phyloP scores from a whole-genome alignment of 108 stramenopile genomes.

The Licmophora abbreviata region DNA sequence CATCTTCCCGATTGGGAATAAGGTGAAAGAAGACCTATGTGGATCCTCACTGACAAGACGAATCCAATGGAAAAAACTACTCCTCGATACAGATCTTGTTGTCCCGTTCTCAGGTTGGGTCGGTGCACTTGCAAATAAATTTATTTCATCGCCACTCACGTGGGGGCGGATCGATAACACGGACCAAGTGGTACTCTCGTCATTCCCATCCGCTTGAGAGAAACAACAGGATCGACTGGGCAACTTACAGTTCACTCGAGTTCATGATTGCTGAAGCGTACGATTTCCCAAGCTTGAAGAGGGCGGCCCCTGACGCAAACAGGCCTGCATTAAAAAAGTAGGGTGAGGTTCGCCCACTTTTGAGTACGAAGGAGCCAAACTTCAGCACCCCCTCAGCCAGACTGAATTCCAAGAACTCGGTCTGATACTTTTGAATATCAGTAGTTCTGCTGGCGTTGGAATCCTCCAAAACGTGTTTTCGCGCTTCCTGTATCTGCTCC shows the following conservation, averaged over 20 bases:
- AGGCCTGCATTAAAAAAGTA: slow-evolving; percentile 99
- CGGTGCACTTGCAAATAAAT: slow-evolving; percentile 41
- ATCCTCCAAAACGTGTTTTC: neutral
- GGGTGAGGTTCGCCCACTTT: slow-evolving; percentile 94
- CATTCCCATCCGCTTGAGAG: slow-evolving; percentile 27
- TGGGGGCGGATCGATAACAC: slow-evolving; percentile 80
- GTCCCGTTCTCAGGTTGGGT: slow-evolving; percentile 17
- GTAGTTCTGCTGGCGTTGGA: neutral
- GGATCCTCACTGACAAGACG: slow-evolving; percentile 35
- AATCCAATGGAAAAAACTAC: slow-evolving; percentile 2
- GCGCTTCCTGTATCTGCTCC: slow-evolving; percentile 39
- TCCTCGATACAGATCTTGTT: slow-evolving; percentile 5
- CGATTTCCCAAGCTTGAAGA: slow-evolving; percentile 77
- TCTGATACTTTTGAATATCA: slow-evolving; percentile 62
- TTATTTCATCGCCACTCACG: slow-evolving; percentile 73
- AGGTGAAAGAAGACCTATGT: slow-evolving; percentile 79
- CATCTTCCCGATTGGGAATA: slow-evolving; percentile 50
- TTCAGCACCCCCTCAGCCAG: slow-evolving; percentile 82
- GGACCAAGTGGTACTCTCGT: slow-evolving; percentile 62
- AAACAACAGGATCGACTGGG: slow-evolving; percentile 4
- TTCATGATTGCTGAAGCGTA: slow-evolving; percentile 90
- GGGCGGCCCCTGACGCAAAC: slow-evolving; percentile 74
- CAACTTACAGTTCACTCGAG: slow-evolving; percentile 76
- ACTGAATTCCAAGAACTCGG: slow-evolving; percentile 91
- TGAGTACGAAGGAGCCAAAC: slow-evolving; percentile 95